Conservation (phyloP, 148 eudicot species). For the Rhododendron ovatum region DNA sequence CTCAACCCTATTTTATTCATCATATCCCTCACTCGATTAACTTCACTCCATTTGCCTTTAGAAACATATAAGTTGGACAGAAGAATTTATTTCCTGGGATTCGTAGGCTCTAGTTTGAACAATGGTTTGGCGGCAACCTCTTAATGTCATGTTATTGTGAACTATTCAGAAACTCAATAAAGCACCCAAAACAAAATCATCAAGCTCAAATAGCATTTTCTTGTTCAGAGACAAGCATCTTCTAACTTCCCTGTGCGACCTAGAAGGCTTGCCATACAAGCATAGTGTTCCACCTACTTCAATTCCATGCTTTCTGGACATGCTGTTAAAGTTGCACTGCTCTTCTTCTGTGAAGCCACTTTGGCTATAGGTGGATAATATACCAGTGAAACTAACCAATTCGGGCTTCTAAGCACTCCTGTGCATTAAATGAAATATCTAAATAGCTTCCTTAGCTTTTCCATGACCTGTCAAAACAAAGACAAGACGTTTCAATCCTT, state of each 20-base stretch:
- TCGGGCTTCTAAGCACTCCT: slow-evolving; percentile 45
- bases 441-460: slow-evolving; percentile 39
- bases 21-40: too few species aligned
- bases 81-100: slow-evolving; percentile 58
- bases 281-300: slow-evolving; percentile 25
- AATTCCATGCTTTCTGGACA: slow-evolving; percentile 36
- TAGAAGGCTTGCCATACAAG: slow-evolving; percentile 35
- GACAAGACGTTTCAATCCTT: too few species aligned
- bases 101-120: slow-evolving; percentile 48
- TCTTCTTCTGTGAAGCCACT: slow-evolving; percentile 48
- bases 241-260: slow-evolving; percentile 50
- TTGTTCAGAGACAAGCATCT: too few species aligned
- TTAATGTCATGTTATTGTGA: slow-evolving; percentile 37
- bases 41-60: too few species aligned
- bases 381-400: slow-evolving; percentile 1
- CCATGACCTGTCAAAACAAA: slow-evolving; percentile 26
- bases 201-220: too few species aligned
- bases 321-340: slow-evolving; percentile 36
- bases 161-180: background rate
- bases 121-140: slow-evolving; percentile 43
- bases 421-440: slow-evolving; percentile 45
- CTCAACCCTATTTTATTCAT: too few species aligned
- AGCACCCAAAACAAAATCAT: too few species aligned
- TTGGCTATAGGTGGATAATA: slow-evolving; percentile 22
- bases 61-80: slow-evolving; percentile 41